Evolutionary conservation across 2,329 filamentous ascomycete genomes (phyloP), one percentile per base, ranked within the genome.

Genomic region (Ascochyta rabiei): DNA sequence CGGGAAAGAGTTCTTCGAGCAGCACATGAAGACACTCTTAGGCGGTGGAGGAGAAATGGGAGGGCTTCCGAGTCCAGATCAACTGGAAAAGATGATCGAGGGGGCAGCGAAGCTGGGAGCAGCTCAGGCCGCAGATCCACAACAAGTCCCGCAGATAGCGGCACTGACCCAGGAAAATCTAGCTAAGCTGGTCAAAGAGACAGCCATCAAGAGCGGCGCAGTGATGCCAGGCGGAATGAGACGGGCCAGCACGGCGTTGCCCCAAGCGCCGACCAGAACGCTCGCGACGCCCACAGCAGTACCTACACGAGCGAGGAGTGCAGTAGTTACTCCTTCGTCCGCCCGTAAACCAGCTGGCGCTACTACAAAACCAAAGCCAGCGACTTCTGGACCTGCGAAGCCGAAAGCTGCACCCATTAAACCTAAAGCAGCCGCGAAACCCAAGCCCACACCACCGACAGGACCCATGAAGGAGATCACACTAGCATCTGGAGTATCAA

Each of bases 41-140:
- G 60, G 64, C 1, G 62, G 66, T 31, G 68, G 66, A 12, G 71
- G 71, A 3, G 71, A 73, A 8, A 56, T 74, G 54, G 71, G 70
- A 43, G 69, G 69, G 2, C 58, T 72, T 8, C 72, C 72, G 6
- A 66, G 67, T 43, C 70, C 71, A 1, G 70, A 74, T 7, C 68
- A 75, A 40, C 59, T 75, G 8, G 71, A 74, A 43, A 74, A 73
- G 54, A 66, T 74, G 65, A 75, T 75, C 7, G 69, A 72, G 53
- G 69, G 67, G 1, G 71, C 71, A 2, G 69, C 71, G 0, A 64
- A 66, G 43, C 59, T 74, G 57, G 69, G 71, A 19, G 69, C 69
- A 10, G 59, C 62, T 9, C 70, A 74, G 54, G 60, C 61, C n/a
- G 68, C 70, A 1, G 58, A 59, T 4, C 66, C 68, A 24, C 54